These are phyloP conservation scores for Arabidopsis arenosa DNA, from an alignment of 345 rosid genomes.

Conservation along the genomic window DNA sequence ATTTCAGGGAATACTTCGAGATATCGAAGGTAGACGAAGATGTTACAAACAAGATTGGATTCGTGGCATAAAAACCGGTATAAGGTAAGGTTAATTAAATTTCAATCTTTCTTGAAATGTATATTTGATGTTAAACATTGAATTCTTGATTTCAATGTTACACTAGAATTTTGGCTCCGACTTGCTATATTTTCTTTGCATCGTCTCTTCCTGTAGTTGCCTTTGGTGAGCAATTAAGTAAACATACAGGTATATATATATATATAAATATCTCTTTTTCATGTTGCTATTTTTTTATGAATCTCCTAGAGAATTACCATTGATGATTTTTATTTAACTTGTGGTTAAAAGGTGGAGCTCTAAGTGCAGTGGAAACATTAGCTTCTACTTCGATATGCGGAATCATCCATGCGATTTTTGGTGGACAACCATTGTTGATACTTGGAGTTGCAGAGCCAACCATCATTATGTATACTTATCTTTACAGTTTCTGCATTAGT, in stretches of 20 bases:
- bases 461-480: conserved; percentile 81
- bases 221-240: conserved; percentile 83
- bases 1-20: conserved; percentile 68
- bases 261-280: background rate
- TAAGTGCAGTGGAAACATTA: conserved; percentile 77
- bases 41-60: conserved; percentile 78
- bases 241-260: conserved; percentile 67
- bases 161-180: conserved; percentile 74
- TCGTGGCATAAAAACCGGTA: conserved; percentile 52
- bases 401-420: conserved; percentile 74
- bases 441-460: conserved; percentile 94
- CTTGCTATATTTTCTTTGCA: conserved; percentile 79
- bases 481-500: conserved; percentile 68
- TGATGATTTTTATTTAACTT: conserved; percentile 13
- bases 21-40: conserved; percentile 62
- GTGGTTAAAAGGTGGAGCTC: conserved; percentile 57
- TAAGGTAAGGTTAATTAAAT: conserved; percentile 45
- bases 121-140: conserved; percentile 10
- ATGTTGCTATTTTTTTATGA: conserved; percentile 13
- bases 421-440: conserved; percentile 86
- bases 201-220: conserved; percentile 90
- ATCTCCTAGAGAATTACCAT: background rate
- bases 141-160: conserved; percentile 6
- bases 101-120: background rate
- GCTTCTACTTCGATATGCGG: conserved; percentile 88